Conservation (phyloP, 225 moss, liverwort and hornwort species). For the Rhytidiadelphus loreus region DNA sequence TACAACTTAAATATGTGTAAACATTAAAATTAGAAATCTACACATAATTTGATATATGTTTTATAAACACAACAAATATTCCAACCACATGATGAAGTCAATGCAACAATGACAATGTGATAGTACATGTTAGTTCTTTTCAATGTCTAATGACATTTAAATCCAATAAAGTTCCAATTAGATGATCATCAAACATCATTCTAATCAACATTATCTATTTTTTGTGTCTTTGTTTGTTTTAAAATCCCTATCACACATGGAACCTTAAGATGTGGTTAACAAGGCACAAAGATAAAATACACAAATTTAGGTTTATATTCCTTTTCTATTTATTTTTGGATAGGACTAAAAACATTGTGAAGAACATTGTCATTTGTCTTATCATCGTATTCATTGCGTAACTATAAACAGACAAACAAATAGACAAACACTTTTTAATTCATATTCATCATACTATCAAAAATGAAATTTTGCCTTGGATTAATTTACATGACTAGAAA, state of each 20-base stretch:
- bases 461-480: neutral
- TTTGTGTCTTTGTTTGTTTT: neutral
- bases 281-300: neutral
- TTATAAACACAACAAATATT: neutral
- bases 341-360: too few relatives aligned
- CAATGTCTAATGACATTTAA: neutral
- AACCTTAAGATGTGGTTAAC: neutral
- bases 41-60: rapidly evolving
- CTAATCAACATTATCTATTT: neutral
- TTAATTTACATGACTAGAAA: neutral
- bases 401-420: neutral
- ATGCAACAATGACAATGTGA: neutral
- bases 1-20: neutral
- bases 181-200: neutral
- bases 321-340: neutral
- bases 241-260: rapidly evolving
- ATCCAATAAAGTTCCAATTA: neutral
- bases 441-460: neutral
- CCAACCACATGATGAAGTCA: neutral
- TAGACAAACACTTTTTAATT: neutral
- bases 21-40: neutral
- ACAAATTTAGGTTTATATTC: neutral
- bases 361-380: neutral
- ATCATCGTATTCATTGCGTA: neutral
- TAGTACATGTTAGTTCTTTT: neutral